Base-by-base conservation (phyloP, 2,329 filamentous ascomycete genomes). In the Pseudocercospora crystallina region DNA sequence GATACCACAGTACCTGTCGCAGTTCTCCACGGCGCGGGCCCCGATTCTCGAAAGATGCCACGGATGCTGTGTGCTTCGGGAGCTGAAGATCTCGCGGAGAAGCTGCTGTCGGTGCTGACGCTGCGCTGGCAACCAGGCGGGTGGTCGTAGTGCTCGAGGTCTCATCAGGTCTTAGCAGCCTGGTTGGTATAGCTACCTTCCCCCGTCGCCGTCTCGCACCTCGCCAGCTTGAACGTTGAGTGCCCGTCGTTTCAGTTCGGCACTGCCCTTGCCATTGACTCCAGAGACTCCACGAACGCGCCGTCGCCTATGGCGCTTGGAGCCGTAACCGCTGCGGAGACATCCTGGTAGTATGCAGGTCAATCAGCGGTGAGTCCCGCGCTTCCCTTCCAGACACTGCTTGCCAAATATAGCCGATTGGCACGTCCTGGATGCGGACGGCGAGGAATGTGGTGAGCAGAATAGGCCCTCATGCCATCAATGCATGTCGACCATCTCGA, bases 11-110 rank as follows among this genome's bases (percentile, higher is more conserved):
- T 26, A 26, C 20, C 20, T 26, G 20, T 26, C 31, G 41, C 41
- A 43, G 3, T 17, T 33, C 36, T 53, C 50, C 15, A 47, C 44
- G 50, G 50, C 17, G 44, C 34, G 50, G 46, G 45, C 45, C 45
- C 49, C 35, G 40, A 45, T 47, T 31, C 43, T 46, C 42, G 35
- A 51, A 51, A 17, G 33, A 20, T 13, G n/a, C 13, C 20, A 7
- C 30, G 9, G 34, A 49, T 38, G 38, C 43, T 31, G 43, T 45
- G 26, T 39, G 36, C 14, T 11, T 39, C 36, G 36, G 36, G 36
- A 26, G 20, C 20, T 45, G 42, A 14, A 8, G n/a, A 41, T 34
- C 36, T 40, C 36, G 13, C 32, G 32, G n/a, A n/a, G n/a, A n/a
- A n/a, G n/a, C n/a, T n/a, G n/a, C n/a, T n/a, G n/a, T n/a, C n/a